Evolutionary conservation across 1,139 yeast genomes (phyloP), one percentile per base, ranked within the genome.

Genomic region (Blastobotrys petasosporus): DNA sequence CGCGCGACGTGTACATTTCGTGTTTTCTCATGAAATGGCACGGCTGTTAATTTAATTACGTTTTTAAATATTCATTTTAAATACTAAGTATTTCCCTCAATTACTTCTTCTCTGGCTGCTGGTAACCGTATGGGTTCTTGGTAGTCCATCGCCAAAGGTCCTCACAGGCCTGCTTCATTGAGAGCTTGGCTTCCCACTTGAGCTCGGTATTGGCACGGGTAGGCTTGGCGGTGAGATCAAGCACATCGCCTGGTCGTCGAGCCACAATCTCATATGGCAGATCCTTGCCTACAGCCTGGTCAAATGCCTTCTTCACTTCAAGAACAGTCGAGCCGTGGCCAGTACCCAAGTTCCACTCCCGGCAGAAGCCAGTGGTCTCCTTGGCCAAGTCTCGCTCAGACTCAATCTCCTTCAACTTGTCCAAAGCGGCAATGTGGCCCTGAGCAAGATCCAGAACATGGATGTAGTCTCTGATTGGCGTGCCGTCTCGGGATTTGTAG

Each of bases 261-360:
- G 75, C 79, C 31, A 70, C 77, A 15, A 84, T 72, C 57, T 79
- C 82, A 60, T 74, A 79, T 3, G 90, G 85, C 46, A 84, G 72
- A 39, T 76, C 73, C 46, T 73, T 69, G 39, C 88, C 88, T n/a
- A 79, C 82, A 9, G 85, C 85, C 49, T 72, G 73, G 61, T 79
- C 73, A 63, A 85, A 85, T 1, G 86, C 82, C 50, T 75, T 61
- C 59, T 79, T 75, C 43, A 85, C 82, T 55, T 85, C 90, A 47
- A 83, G 71, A 5, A 85, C 94, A 1, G 94, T 83, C 7, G 83
- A 73, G 4, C 94, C 94, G 38, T 71, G 76, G 40, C 94, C 94
- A 20, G 92, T 80, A 39, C 94, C 94, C 52, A 85, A 74, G 61
- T 85, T 85, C 94, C 94, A 85, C 60, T 80, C 92, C 47, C 90